These are phyloP conservation scores for Dendrobium huoshanense DNA, from an alignment of 106 monocot genomes.

Conservation along the genomic window DNA sequence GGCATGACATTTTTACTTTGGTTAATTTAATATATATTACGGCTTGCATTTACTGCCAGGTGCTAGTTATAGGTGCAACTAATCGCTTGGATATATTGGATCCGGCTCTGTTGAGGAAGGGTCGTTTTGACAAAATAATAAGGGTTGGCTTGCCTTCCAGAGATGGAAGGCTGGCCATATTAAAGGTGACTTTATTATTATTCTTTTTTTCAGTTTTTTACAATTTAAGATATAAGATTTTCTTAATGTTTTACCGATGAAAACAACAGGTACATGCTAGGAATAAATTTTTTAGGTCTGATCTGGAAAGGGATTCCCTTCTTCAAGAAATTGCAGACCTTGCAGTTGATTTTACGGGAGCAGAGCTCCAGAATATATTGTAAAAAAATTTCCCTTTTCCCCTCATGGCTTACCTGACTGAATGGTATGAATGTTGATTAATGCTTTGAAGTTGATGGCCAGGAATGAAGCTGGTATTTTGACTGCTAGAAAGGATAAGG, in stretches of 20 bases:
- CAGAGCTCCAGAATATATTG: slow-evolving; percentile 90
- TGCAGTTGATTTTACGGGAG: slow-evolving; percentile 87
- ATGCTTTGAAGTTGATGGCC: slow-evolving; percentile 15
- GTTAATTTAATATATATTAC: neutral
- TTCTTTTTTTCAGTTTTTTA: neutral
- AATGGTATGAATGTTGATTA: neutral
- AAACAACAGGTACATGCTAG: slow-evolving; percentile 63
- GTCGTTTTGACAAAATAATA: slow-evolving; percentile 86
- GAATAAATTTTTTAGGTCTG: slow-evolving; percentile 76
- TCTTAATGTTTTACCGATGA: neutral
- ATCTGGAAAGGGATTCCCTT: slow-evolving; percentile 50
- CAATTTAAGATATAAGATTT: slow-evolving; percentile 6
- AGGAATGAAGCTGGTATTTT: slow-evolving; percentile 92
- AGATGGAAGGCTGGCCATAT: slow-evolving; percentile 81
- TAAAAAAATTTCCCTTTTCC: slow-evolving; percentile 20
- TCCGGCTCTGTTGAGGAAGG: slow-evolving; percentile 75
- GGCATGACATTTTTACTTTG: neutral
- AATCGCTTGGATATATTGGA: slow-evolving; percentile 85
- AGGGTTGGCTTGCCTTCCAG: slow-evolving; percentile 83
- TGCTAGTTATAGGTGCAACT: slow-evolving; percentile 82
- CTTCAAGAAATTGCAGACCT: slow-evolving; percentile 72
- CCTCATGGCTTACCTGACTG: neutral
- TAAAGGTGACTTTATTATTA: slow-evolving; percentile 28
- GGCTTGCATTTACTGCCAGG: slow-evolving; percentile 25
- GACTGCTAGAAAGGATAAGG: slow-evolving; percentile 78